phyloP scores from a whole-genome alignment of 176 grass and related monocot genomes.

The Juncus effusus region DNA sequence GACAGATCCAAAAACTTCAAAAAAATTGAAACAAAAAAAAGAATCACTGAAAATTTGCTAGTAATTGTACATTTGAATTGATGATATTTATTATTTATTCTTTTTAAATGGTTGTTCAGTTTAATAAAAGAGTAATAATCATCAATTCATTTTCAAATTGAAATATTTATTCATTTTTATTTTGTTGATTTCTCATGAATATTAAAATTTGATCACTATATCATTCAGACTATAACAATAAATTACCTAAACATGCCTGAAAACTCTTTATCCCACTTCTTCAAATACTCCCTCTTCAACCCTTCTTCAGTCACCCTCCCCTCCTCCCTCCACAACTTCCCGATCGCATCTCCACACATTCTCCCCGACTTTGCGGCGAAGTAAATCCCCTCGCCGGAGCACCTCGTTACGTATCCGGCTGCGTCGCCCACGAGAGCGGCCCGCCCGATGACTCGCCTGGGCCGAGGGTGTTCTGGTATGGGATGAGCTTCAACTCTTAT shows the following conservation, averaged over 20 bases:
- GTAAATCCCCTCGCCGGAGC: constrained; percentile 95
- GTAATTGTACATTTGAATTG: too few relatives aligned
- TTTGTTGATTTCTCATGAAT: too few relatives aligned
- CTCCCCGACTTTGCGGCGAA: constrained; percentile 95
- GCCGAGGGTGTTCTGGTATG: constrained; percentile 83
- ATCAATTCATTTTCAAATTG: too few relatives aligned
- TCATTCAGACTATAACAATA: too few relatives aligned
- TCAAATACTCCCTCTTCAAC: constrained; percentile 56
- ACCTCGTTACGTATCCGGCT: constrained; percentile 78
- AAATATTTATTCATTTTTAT: too few relatives aligned
- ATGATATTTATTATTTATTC: too few relatives aligned
- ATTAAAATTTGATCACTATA: too few relatives aligned
- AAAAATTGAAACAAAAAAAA: too few relatives aligned
- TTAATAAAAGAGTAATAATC: too few relatives aligned
- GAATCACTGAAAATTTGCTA: too few relatives aligned
- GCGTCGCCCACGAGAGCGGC: constrained; percentile 86
- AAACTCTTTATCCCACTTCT: constrained; percentile 84
- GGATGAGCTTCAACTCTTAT: constrained; percentile 84
- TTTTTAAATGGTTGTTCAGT: too few relatives aligned
- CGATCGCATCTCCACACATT: constrained; percentile 74
- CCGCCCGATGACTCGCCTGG: constrained; percentile 68
- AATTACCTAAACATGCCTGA: constrained; percentile 48
- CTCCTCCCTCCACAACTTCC: constrained; percentile 54
- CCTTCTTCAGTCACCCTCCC: constrained; percentile 67
- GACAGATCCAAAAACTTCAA: too few relatives aligned